These are phyloP conservation scores for Daldinia childiae DNA, from an alignment of 495 filamentous ascomycete species.

Conservation along the genomic window DNA sequence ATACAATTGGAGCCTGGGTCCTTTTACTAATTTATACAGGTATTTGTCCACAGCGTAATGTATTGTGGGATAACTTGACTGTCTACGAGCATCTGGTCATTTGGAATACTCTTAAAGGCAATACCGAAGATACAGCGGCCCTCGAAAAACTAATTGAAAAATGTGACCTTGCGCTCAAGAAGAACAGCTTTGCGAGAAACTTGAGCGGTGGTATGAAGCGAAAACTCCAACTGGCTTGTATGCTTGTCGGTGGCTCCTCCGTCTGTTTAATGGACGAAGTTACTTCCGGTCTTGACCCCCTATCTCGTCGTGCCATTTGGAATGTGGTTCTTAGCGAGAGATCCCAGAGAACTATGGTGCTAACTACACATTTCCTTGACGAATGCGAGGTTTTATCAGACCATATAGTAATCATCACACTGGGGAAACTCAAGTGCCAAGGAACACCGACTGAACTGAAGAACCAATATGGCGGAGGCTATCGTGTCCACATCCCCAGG, in stretches of 20 bases:
- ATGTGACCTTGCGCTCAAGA: conserved; percentile 71
- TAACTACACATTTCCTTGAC: conserved; percentile 78
- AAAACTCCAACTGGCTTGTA: conserved; percentile 77
- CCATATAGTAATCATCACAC: conserved; percentile 71
- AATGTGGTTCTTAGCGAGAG: conserved; percentile 75
- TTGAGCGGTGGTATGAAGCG: conserved; percentile 80
- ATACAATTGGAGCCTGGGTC: neutral
- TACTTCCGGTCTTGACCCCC: conserved; percentile 73
- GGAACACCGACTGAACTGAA: conserved; percentile 71
- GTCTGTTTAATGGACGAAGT: conserved; percentile 82
- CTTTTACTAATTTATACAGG: conserved; percentile 53
- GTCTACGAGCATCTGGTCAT: conserved; percentile 74
- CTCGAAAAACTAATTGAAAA: conserved; percentile 64
- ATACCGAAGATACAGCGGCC: conserved; percentile 52
- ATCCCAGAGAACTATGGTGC: conserved; percentile 70
- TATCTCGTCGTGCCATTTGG: conserved; percentile 77
- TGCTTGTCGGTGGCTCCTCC: conserved; percentile 77
- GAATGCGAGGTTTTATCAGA: conserved; percentile 72
- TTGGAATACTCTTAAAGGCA: conserved; percentile 73
- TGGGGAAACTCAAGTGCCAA: conserved; percentile 66
- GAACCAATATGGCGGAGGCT: conserved; percentile 68
- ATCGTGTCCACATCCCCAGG: conserved; percentile 69
- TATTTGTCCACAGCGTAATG: conserved; percentile 79
- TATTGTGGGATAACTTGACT: conserved; percentile 76
- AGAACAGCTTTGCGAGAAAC: conserved; percentile 62